Evolutionary conservation across 139 green algal genomes (phyloP), one percentile per base, ranked within the genome.

Genomic region (Micractinium sp.): DNA sequence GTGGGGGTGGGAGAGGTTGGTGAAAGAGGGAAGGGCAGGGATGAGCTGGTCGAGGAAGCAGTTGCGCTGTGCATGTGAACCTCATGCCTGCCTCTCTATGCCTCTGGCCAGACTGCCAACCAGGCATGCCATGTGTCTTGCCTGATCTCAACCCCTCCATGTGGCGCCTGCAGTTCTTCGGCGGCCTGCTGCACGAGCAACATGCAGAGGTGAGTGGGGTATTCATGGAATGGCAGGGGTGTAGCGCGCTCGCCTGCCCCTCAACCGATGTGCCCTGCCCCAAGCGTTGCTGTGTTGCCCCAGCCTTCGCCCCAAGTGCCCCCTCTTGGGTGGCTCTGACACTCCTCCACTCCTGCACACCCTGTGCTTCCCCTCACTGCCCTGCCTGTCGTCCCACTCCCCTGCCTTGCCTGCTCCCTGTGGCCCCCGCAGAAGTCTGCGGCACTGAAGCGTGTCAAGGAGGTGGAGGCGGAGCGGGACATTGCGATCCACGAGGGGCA

Each of bases 381-480:
- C 47, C 47, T 56, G 47, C 47, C 47, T 56, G 47, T 16, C 47
- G 9, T 56, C 47, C 47, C 47, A 56, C 47, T 56, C 47, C 7
- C 67, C 71, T 77, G 71, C 31, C 29, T 12, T 80, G 41, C 79
- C 47, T 35, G 39, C 12, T 19, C 39, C 15, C 19, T 33, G 20
- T 29, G 25, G 47, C 47, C 47, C 47, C 83, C n/a, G 83, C 83
- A 87, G 83, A 87, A 87, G 39, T 38, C 83, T 1, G 67, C 38
- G 3, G 25, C n/a, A 27, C 66, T 80, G 38, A 63, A 66, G 83
- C 83, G 18, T 20, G 38, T 53, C 25, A 47, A n/a, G 27, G 38
- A 87, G 31, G 1, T 69, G 66, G 83, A 87, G 67, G 66, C 61
- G 83, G 63, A 87, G 83, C 83, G 83, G 67, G 83, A 87, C 22